Base-by-base conservation (phyloP, 768 basidiomycete genomes). In the Mycena olivaceomarginata region DNA sequence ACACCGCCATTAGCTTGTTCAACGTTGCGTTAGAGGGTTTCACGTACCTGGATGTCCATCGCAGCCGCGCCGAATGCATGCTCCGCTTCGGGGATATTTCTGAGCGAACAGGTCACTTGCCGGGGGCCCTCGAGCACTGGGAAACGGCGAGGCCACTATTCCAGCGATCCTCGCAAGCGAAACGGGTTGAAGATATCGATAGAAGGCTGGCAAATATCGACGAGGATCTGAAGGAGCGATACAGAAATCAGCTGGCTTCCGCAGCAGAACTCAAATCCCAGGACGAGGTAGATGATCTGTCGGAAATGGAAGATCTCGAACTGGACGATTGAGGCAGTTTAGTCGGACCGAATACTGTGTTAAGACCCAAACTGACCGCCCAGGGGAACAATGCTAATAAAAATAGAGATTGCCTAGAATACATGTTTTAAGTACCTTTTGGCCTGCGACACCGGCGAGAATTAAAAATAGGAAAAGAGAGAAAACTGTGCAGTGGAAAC, bases 21-120 rank as follows among this genome's bases (percentile, higher is more conserved):
- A 31, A 2, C 31, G 3, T 31, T 40, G 60, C 37, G 2, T 62
- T 62, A 37, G 25, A 62, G 25, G 60, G 60, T 9, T 62, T 62
- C 60, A 62, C 60, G 8, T 37, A 31, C 25, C 31, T 62, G 60
- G 60, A 62, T 20, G 60, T 62, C 10, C 60, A 62, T 39, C 60
- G 60, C 10, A 31, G 39, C 39, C 22, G 60, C 10, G 60, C 60
- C 22, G 60, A 62, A 40, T 62, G 60, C 9, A 4, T 62, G 60
- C 3, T 40, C 20, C 39, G 60, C 22, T 22, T 62, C 31, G 60
- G 60, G 11, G 60, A 62, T 37, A 62, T 62, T 37, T 31, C 60
- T 40, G 39, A 62, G 60, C 31, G 31, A 37, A 62, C 31, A 11
- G 12, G 39, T 5, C 25, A 62, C 31, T 20, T 39, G 31, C 31